phyloP scores from a whole-genome alignment of 1,284 basidiomycete genomes.

The Ganoderma leucocontextum region DNA sequence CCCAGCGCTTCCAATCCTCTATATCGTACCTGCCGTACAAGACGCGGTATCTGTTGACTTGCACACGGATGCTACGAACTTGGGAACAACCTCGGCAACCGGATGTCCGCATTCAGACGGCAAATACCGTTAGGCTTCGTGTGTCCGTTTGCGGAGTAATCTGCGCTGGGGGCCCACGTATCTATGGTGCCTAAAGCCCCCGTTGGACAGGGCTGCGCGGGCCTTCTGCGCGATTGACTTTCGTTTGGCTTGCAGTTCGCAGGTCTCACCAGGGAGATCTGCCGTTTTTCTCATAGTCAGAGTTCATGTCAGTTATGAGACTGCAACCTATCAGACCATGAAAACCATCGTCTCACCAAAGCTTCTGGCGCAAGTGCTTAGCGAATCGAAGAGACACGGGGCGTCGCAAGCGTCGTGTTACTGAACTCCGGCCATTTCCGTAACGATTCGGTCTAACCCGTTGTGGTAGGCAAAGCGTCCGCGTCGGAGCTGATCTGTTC shows the following conservation, averaged over 20 bases:
- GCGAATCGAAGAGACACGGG: background rate
- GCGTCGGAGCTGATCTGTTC: background rate
- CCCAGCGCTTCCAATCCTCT: background rate
- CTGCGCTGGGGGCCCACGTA: constrained; percentile 3
- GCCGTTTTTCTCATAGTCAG: constrained; percentile 6
- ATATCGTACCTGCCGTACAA: constrained; percentile 19
- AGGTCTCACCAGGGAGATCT: constrained; percentile 6
- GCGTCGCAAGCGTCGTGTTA: background rate
- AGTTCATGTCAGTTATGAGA: background rate
- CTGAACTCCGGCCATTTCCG: background rate
- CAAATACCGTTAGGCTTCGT: constrained; percentile 29
- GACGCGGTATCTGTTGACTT: constrained; percentile 18
- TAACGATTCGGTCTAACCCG: background rate
- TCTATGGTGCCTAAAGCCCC: constrained; percentile 10
- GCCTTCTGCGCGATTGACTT: constrained; percentile 12
- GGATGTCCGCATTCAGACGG: constrained; percentile 21
- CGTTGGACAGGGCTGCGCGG: constrained; percentile 2
- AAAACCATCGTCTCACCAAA: background rate
- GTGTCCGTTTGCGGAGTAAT: constrained; percentile 8
- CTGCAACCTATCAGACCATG: background rate
- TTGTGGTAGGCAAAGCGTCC: background rate
- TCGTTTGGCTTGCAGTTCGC: constrained; percentile 12
- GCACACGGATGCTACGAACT: constrained; percentile 14
- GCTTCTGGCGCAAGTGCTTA: background rate
- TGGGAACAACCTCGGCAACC: constrained; percentile 24